Base-by-base conservation (phyloP, 2,329 filamentous ascomycete genomes). In the Rachicladosporium sp. region DNA sequence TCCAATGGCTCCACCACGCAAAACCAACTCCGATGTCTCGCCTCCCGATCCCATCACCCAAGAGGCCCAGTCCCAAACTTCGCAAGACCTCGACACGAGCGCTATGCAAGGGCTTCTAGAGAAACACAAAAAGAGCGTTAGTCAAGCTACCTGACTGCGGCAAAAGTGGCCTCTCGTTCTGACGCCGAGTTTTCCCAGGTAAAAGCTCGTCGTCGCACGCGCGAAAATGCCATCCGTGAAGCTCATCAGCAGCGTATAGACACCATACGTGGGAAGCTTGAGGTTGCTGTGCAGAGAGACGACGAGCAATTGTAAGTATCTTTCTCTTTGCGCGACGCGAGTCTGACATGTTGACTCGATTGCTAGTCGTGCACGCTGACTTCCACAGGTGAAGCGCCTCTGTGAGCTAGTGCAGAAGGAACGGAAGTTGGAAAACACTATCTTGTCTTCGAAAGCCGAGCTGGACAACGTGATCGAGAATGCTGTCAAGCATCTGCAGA, bases 381-480 rank as follows among this genome's bases (percentile, higher is more conserved):
- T 41, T 9, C 50, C 51, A 12, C 47, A 52, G 23, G 23, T 53
- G 30, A 41, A 48, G 19, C 45, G 42, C 8, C 42, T 55, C 12
- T 35, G 44, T 10, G 40, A 45, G 30, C 44, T 55, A 8, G 38
- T 51, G 7, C 33, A 39, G 10, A 41, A 43, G 38, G 47, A 48
- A 36, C 41, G 41, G n/a, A 36, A 45, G 7, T 21, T 50, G 3
- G 44, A 51, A 13, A 19, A 10, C 8, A 23, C 46, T 13, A 39
- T 50, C 8, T 39, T 48, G 0, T 36, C 38, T 6, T 47, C 40
- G 12, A 33, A 38, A 12, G 36, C 15, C 8, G 31, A 44, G 6
- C 27, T 51, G 27, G 43, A 50, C 6, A 35, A 34, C 7, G 43
- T 41, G 5, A 42, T 41, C 33, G 34, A 34, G 10, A 34, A 42